A percentile compares a stretch with the other conserved stretches of the same genome.
Evolutionary conservation across 345 rosid genomes (phyloP).

Genomic region (Ailanthus altissimus): DNA sequence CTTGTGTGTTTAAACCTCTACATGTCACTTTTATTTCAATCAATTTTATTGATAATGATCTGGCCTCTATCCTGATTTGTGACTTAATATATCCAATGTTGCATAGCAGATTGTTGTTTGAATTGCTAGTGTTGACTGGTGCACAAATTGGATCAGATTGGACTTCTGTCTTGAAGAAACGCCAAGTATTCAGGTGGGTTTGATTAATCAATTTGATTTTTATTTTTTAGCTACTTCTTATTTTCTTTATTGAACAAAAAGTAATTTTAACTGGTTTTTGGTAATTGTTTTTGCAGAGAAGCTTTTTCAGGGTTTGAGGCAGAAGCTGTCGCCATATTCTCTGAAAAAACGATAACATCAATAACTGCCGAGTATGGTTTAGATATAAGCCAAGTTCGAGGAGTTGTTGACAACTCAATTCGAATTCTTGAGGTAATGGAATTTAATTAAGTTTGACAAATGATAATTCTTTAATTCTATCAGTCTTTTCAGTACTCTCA

Average conservation of each 20-base stretch:
- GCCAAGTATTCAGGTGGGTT: conserved; percentile 51
- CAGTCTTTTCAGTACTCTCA: neutral
- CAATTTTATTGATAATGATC: neutral
- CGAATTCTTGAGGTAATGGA: conserved; percentile 51
- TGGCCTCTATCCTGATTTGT: neutral
- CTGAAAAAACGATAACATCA: conserved; percentile 52
- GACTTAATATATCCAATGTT: neutral
- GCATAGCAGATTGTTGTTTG: conserved; percentile 54
- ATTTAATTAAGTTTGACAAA: neutral
- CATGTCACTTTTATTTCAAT: too few relatives aligned
- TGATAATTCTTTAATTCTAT: neutral
- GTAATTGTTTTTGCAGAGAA: conserved; percentile 37
- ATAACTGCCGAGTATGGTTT: conserved; percentile 46
- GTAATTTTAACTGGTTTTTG: neutral
- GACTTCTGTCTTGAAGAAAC: conserved; percentile 71
- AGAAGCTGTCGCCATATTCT: conserved; percentile 47
- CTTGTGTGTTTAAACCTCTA: too few relatives aligned
- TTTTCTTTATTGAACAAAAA: neutral
- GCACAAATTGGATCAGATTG: conserved; percentile 81
- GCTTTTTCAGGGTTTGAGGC: conserved; percentile 63
- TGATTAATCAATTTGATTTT: neutral
- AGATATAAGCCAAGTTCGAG: conserved; percentile 55
- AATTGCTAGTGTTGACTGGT: conserved; percentile 63
- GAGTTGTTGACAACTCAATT: conserved; percentile 51
- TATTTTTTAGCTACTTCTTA: neutral